Conservation (phyloP, 2,329 filamentous ascomycete genomes). For the Penicillium sp. region DNA sequence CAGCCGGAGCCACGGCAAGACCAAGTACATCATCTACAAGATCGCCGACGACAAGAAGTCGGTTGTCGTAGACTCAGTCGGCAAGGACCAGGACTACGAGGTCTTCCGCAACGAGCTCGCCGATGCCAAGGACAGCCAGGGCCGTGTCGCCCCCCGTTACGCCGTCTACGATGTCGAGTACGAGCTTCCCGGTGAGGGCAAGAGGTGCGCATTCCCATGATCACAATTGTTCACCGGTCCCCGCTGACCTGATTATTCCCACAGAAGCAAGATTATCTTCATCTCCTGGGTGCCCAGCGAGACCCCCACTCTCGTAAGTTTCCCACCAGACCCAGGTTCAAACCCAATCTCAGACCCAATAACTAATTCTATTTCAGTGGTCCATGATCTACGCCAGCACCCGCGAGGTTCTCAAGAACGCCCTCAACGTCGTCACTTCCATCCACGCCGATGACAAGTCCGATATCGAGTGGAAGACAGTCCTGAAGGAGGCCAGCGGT, state of each 20-base stretch:
- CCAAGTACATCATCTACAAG: slow-evolving; percentile 47
- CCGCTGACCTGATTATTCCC: slow-evolving; percentile 14
- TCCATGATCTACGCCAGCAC: slow-evolving; percentile 47
- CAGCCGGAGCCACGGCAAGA: slow-evolving; percentile 38
- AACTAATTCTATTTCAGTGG: slow-evolving; percentile 27
- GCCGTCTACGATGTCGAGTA: slow-evolving; percentile 46
- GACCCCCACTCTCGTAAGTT: slow-evolving; percentile 35
- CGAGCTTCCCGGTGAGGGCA: slow-evolving; percentile 43
- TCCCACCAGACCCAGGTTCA: neutral
- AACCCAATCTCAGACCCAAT: neutral
- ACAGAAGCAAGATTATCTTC: slow-evolving; percentile 45
- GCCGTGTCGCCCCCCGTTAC: slow-evolving; percentile 41
- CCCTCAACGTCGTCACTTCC: slow-evolving; percentile 37
- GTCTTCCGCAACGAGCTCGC: slow-evolving; percentile 41
- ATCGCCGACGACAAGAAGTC: slow-evolving; percentile 44
- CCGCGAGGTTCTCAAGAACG: slow-evolving; percentile 42
- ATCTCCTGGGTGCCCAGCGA: slow-evolving; percentile 42
- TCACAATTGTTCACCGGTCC: neutral
- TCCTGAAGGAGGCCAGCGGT: slow-evolving; percentile 35
- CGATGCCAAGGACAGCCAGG: slow-evolving; percentile 35
- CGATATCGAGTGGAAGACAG: slow-evolving; percentile 37
- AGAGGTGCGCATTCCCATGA: slow-evolving; percentile 32
- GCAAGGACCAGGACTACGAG: slow-evolving; percentile 41
- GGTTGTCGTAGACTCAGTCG: slow-evolving; percentile 42
- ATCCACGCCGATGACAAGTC: slow-evolving; percentile 37